A percentile compares a stretch with the other conserved stretches of the same genome.
Evolutionary conservation across 2,329 filamentous ascomycete species (phyloP).

Genomic region (Lachnum nothofagi): DNA sequence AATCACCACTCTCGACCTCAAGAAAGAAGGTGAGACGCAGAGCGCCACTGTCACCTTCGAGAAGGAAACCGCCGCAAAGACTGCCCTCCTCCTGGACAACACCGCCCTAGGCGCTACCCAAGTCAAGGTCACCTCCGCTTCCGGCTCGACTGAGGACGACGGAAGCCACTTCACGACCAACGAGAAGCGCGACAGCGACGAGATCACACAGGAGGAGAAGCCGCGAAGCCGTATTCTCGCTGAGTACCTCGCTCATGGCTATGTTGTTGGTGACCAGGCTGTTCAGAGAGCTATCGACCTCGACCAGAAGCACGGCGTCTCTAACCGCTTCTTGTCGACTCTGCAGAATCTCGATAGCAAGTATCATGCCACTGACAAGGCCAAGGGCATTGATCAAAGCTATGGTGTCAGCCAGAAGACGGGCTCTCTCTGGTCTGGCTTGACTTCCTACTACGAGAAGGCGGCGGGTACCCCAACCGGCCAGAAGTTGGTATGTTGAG

Average conservation of each 20-base stretch:
- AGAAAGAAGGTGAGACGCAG: slow-evolving; percentile 62
- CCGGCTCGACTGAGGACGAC: slow-evolving; percentile 58
- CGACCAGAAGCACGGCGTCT: slow-evolving; percentile 85
- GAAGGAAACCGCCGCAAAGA: slow-evolving; percentile 94
- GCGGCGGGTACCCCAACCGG: slow-evolving; percentile 82
- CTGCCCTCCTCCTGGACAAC: slow-evolving; percentile 92
- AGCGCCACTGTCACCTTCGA: slow-evolving; percentile 92
- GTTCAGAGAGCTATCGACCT: slow-evolving; percentile 80
- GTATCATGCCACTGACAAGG: slow-evolving; percentile 82
- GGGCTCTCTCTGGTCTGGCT: slow-evolving; percentile 56
- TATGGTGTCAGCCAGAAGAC: slow-evolving; percentile 77
- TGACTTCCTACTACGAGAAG: slow-evolving; percentile 92
- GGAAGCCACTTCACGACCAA: slow-evolving; percentile 50
- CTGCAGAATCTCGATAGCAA: slow-evolving; percentile 75
- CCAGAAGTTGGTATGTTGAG: slow-evolving; percentile 75
- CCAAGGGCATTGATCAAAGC: slow-evolving; percentile 74
- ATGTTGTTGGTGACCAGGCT: slow-evolving; percentile 64
- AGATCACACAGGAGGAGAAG: slow-evolving; percentile 94
- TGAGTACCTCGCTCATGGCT: slow-evolving; percentile 94
- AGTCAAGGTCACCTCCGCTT: slow-evolving; percentile 66
- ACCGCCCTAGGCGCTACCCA: slow-evolving; percentile 86
- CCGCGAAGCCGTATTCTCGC: slow-evolving; percentile 87
- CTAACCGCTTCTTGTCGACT: slow-evolving; percentile 69
- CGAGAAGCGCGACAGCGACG: slow-evolving; percentile 55
- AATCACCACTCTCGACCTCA: slow-evolving; percentile 77